Base-by-base conservation (phyloP, 2,329 filamentous ascomycete species). In the Cladosporium austrohemisphaericum region DNA sequence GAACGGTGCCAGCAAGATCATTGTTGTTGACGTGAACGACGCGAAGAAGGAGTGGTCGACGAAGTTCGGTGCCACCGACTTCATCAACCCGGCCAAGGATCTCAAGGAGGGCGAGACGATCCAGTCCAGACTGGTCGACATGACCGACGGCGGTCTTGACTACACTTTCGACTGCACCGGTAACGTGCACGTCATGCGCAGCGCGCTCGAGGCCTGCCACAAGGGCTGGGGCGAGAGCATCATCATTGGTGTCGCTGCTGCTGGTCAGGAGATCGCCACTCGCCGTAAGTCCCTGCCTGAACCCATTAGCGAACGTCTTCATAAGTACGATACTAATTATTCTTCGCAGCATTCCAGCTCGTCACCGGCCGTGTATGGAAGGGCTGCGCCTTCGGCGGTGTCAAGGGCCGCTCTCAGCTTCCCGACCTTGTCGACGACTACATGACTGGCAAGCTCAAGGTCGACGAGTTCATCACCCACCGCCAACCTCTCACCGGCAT, bases 91-190 rank as follows among this genome's bases (percentile, higher is more conserved):
- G 36, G 83, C 79, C 52, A 85, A 92, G 71, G 61, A 65, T 45
- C 61, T 76, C 48, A 71, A 72, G 57, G 65, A 68, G 41, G 80
- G 78, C 55, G 86, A 92, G 78, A 88, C 80, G 52, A 86, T 97
- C 60, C 88, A 94, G 63, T 89, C 95, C 65, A 86, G 92, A 76
- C 80, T 98, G 57, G 83, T 97, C 60, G 92, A 97, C 73, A 90
- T 97, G 86, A 98, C 93, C 1, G 93, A 97, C 64, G 93, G 93
- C 58, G 93, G 93, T 44, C 95, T 90, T 69, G 93, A 98, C 76
- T 97, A 96, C 77, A 98, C 93, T 41, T 98, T 98, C 68, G 93
- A 98, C 76, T 97, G 93, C 79, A 98, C 93, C 5, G 93, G 93
- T 52, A 97, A 97, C 65, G 91, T 97, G 46, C 81, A 84, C 60